Evolutionary conservation across 75 land plant genomes (phyloP), one percentile per base, ranked within the genome.

Genomic region (Gnetum montanum): DNA sequence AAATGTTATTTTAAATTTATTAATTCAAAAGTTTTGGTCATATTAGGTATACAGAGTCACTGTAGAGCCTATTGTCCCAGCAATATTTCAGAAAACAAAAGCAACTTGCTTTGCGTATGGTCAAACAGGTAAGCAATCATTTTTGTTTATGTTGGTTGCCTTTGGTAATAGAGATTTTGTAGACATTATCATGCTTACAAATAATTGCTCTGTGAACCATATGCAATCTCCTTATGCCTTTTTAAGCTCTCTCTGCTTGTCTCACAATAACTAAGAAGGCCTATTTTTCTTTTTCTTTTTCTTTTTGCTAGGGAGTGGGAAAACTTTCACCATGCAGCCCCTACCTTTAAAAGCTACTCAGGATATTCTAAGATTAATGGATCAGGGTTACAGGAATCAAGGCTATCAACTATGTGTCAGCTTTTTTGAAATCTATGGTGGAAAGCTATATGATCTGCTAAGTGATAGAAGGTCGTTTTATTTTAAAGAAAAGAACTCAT

Each of bases 21-120:
- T n/a, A n/a, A n/a, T n/a, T n/a, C n/a, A n/a, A n/a, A n/a, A n/a
- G n/a, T n/a, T n/a, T n/a, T n/a, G n/a, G n/a, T n/a, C n/a, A n/a
- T n/a, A n/a, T 12, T 67, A 95, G 99, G 99, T 95, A 44, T 95
- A 95, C 60, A 74, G 77, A 49, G 86, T 80, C 11, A 94, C 98
- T 20, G 98, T 94, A 49, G 88, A 90, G 61, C 98, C 98, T 28
- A 88, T 94, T 62, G 82, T 94, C 38, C 98, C 97, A 31, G 71
- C 86, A 27, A 94, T 94, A 30, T 94, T 94, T 69, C 84, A 94
- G 56, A 84, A 88, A 2, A 94, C 96, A 4, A 94, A 94, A 55
- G 98, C 96, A 48, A 94, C 98, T 22, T 94, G 98, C 66, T 94
- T 94, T 83, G 98, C 98, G 24, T 94, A 94, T 74, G 98, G 98